phyloP scores from a whole-genome alignment of 2,329 filamentous ascomycete genomes.

The Conoideocrella luteorostrata region DNA sequence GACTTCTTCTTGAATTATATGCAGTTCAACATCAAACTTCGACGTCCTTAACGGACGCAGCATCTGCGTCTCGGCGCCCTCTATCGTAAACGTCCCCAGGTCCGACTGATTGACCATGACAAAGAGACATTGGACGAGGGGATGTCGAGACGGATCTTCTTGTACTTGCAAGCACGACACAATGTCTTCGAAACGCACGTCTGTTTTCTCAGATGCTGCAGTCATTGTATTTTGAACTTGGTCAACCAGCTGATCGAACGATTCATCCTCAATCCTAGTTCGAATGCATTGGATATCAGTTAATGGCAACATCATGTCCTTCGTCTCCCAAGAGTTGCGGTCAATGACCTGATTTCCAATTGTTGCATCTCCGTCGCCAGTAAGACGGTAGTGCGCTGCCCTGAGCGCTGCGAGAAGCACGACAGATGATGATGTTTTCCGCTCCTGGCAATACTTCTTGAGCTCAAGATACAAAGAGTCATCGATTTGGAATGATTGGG shows the following conservation, averaged over 20 bases:
- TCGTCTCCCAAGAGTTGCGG: constrained; percentile 11
- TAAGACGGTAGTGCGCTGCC: constrained; percentile 19
- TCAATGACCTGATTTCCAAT: constrained; percentile 16
- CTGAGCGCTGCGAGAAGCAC: constrained; percentile 20
- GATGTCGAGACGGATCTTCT: not conserved
- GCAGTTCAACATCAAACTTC: constrained; percentile 2
- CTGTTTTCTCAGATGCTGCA: not conserved
- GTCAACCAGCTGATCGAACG: not conserved
- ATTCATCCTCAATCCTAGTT: not conserved
- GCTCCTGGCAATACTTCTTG: constrained; percentile 7
- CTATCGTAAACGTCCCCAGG: not conserved
- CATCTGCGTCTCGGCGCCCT: not conserved
- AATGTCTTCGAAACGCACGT: not conserved
- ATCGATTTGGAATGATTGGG: constrained; percentile 7
- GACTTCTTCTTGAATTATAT: not conserved
- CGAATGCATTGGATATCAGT: constrained; percentile 19
- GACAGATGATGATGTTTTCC: constrained; percentile 8
- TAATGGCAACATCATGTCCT: constrained; percentile 18
- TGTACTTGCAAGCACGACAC: not conserved
- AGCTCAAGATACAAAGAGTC: constrained; percentile 8
- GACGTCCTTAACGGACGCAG: not conserved
- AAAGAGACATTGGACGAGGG: not conserved
- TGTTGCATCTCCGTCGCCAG: constrained; percentile 15
- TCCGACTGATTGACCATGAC: not conserved
- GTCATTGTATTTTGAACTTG: not conserved